Base-by-base conservation (phyloP, 768 basidiomycete species). In the Pholiota microspora region DNA sequence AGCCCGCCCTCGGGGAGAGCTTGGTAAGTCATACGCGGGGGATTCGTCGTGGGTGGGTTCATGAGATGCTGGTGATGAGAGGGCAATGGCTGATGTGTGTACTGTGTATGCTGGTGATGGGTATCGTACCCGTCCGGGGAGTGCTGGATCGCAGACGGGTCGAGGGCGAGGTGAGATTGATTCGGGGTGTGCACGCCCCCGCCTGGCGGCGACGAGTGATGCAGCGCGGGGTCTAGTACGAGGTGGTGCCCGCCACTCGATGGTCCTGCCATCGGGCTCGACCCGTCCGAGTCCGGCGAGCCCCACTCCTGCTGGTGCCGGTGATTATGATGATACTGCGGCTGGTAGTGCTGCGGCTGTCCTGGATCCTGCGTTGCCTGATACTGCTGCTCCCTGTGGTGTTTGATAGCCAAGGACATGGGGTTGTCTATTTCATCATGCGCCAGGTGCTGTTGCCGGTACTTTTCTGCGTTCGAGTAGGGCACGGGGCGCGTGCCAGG, bases 101-200 rank as follows among this genome's bases (percentile, higher is more conserved):
- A 7, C 27, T 49, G 46, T 15, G 35, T 6, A 25, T 23, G 15
- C 24, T 1, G 23, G 32, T 23, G 36, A 15, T 38, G 40, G 13
- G 16, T 16, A 18, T 29, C 40, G 51, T 51, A 51, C 16, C 38
- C 31, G 18, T 51, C 51, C 21, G 62, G 59, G 3, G 59, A 60
- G 32, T 63, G 62, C 40, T 63, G 62, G 55, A 62, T 62, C 10
- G 60, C 55, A 28, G 51, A n/a, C 3, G 61, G 44, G 53, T 55
- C 51, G 44, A 42, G 25, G 24, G 49, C 27, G 45, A 45, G 44
- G 24, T 50, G 38, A 15, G 29, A 16, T 12, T 45, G 28, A 13
- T 31, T 23, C 18, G 35, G 45, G 9, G 36, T 48, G 45, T 52
- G 49, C 10, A 49, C 35, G 55, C 55, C 55, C 9, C 9, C 18